Percentiles rank a stretch among this genome's conserved stretches.
These are phyloP conservation scores for Mucor circinelloides DNA, from an alignment of 371 early-diverging fungal species.

Conservation along the genomic window DNA sequence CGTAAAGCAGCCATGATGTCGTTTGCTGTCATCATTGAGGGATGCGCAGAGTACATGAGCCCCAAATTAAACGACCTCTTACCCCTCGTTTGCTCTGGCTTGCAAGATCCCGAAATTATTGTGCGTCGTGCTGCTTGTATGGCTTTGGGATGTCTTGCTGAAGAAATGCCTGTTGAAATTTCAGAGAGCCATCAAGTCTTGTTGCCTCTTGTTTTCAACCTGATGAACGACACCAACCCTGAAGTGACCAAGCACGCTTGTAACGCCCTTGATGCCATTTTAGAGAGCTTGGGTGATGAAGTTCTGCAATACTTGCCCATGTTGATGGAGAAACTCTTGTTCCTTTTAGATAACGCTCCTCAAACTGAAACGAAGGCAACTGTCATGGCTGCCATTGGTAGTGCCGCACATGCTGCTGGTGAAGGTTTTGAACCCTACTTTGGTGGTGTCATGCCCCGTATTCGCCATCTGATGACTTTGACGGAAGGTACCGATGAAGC, in stretches of 20 bases:
- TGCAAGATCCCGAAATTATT: constrained; percentile 75
- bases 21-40: constrained; percentile 84
- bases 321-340: constrained; percentile 79
- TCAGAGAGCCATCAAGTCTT: constrained; percentile 77
- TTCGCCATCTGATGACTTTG: constrained; percentile 74
- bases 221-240: constrained; percentile 75
- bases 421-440: constrained; percentile 81
- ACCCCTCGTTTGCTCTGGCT: constrained; percentile 71
- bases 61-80: constrained; percentile 75
- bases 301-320: constrained; percentile 80
- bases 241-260: constrained; percentile 80
- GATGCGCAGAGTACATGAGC: constrained; percentile 84
- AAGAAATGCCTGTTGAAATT: constrained; percentile 80
- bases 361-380: constrained; percentile 69
- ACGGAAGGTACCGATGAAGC: constrained; percentile 67
- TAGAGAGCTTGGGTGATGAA: constrained; percentile 80
- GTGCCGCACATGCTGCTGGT: constrained; percentile 87
- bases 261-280: constrained; percentile 84
- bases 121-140: constrained; percentile 91
- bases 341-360: constrained; percentile 66
- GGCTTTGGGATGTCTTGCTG: constrained; percentile 82
- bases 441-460: constrained; percentile 67
- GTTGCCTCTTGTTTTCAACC: constrained; percentile 79
- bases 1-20: constrained; percentile 91
- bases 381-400: constrained; percentile 84